phyloP scores from a whole-genome alignment of 179 eudicot species.

The Amaranthus tricolor region DNA sequence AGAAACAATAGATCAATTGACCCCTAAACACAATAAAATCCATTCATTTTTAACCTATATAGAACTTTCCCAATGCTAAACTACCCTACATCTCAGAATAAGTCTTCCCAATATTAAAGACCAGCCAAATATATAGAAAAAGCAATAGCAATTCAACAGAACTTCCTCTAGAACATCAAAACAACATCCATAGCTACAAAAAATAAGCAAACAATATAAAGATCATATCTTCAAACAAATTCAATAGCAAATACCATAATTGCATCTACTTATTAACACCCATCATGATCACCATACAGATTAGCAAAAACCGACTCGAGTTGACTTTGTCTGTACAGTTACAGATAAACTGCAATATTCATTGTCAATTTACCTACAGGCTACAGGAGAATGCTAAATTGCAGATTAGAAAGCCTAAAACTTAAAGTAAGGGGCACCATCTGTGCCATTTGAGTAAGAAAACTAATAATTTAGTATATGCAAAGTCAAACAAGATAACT shows the following conservation, averaged over 20 bases:
- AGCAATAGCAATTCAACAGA: not conserved
- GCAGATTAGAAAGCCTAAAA: constrained; percentile 18
- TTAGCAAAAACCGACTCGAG: no score
- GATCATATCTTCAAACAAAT: not conserved
- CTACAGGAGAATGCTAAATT: not conserved
- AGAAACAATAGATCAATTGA: not conserved
- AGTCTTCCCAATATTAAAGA: not conserved
- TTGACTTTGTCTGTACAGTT: no score
- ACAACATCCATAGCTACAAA: not conserved
- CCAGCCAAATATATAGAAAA: not conserved
- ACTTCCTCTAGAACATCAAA: constrained; percentile 2
- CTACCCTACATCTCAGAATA: not conserved
- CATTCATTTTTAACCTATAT: not conserved
- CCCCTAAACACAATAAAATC: not conserved
- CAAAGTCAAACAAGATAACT: constrained; percentile 32
- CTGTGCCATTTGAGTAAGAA: constrained; percentile 22
- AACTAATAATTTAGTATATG: constrained; percentile 7
- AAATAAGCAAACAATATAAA: not conserved
- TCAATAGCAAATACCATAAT: not conserved
- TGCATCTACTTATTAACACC: not conserved
- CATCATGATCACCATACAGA: no score
- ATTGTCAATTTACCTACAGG: no score
- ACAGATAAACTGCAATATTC: no score
- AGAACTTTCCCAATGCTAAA: not conserved
- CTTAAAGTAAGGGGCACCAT: constrained; percentile 28